phyloP scores from a whole-genome alignment of 2,329 filamentous ascomycete genomes.

The Orbilia quercus region DNA sequence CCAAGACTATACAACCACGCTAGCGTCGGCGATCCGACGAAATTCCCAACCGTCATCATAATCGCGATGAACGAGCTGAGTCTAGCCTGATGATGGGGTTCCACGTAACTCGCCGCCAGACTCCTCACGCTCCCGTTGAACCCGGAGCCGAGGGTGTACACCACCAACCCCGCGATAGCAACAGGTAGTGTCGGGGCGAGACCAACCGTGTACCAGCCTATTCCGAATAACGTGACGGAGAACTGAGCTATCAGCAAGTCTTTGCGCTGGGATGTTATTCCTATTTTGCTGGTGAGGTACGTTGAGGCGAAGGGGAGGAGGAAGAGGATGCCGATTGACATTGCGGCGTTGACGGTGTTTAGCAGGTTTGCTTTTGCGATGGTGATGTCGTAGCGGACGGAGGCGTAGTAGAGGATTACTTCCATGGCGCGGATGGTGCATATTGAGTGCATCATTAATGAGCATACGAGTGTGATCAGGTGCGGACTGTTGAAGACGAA shows the following conservation, averaged over 20 bases:
- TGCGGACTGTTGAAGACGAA: constrained; percentile 53
- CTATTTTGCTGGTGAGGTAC: constrained; percentile 29
- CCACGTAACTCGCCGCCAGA: constrained; percentile 49
- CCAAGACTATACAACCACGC: constrained; percentile 43
- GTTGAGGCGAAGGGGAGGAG: constrained; percentile 33
- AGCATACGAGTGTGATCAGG: constrained; percentile 52
- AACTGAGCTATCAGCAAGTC: constrained; percentile 43
- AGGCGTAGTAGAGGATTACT: constrained; percentile 47
- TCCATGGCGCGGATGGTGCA: constrained; percentile 35
- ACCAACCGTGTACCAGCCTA: constrained; percentile 41
- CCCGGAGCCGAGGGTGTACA: constrained; percentile 35
- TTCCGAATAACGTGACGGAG: constrained; percentile 33
- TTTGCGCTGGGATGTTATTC: constrained; percentile 45
- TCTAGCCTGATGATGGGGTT: constrained; percentile 49
- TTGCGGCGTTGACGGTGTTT: constrained; percentile 45
- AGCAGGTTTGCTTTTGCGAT: constrained; percentile 47
- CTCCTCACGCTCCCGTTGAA: constrained; percentile 51
- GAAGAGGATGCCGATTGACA: constrained; percentile 40
- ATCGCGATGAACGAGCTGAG: constrained; percentile 46
- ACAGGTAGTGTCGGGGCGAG: constrained; percentile 36
- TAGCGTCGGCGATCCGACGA: constrained; percentile 41
- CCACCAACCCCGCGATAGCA: constrained; percentile 32
- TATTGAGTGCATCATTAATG: constrained; percentile 39
- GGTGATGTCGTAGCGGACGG: constrained; percentile 35
- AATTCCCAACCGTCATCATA: constrained; percentile 43